These are phyloP conservation scores for Paraglomus brasilianum DNA, from an alignment of 192 early-diverging fungal genomes.

Conservation along the genomic window DNA sequence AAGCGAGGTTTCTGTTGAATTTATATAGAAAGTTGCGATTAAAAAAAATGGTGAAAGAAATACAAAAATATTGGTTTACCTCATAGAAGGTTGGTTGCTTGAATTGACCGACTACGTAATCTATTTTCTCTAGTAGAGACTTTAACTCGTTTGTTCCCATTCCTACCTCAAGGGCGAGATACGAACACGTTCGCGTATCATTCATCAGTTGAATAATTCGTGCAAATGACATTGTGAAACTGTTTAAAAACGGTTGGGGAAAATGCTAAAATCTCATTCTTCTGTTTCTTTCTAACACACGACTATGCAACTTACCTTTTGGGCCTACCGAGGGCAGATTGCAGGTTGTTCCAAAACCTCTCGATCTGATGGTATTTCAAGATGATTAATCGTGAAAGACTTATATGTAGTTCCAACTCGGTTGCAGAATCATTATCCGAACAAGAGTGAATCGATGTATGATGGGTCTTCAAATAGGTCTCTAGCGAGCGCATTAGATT, in stretches of 20 bases:
- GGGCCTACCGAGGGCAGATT: neutral
- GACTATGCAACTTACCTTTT: neutral
- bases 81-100: conserved; percentile 16
- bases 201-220: conserved; percentile 40
- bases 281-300: neutral
- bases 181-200: conserved; percentile 46
- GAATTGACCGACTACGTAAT: conserved; percentile 16
- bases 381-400: conserved; percentile 44
- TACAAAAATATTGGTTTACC: neutral
- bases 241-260: conserved; percentile 14
- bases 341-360: conserved; percentile 37
- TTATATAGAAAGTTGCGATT: neutral
- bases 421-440: neutral
- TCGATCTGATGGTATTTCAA: conserved; percentile 52
- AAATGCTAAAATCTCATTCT: neutral
- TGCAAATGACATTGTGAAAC: conserved; percentile 40
- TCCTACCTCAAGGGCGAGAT: conserved; percentile 48
- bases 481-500: conserved; percentile 10
- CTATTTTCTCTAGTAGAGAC: neutral
- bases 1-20: conserved; percentile 18
- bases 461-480: conserved; percentile 8
- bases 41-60: neutral
- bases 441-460: neutral
- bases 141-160: conserved; percentile 44
- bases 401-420: conserved; percentile 39